Evolutionary conservation across 257 asterid species (phyloP).

Genomic region (Ophiorrhiza pumila): DNA sequence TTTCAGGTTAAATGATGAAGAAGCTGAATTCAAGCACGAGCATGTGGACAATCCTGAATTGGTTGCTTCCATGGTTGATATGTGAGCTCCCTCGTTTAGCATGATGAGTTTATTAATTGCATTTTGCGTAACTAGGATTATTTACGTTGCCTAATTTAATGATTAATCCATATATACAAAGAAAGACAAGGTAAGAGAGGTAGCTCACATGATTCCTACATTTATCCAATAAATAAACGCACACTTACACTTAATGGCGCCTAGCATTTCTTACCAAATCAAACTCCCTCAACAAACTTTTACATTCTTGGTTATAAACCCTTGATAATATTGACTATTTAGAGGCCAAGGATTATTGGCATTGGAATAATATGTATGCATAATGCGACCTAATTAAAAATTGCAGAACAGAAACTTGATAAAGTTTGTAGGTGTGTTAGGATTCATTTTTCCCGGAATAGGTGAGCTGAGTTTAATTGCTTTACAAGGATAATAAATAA

Average conservation of each 20-base stretch:
- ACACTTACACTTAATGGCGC: constrained; percentile 6
- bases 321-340: too few species aligned
- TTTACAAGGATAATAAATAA: background rate
- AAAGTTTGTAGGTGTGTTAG: background rate
- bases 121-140: constrained; percentile 14
- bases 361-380: too few species aligned
- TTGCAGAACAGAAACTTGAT: background rate
- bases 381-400: too few species aligned
- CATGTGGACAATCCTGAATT: constrained; percentile 68
- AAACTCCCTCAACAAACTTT: background rate
- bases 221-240: constrained; percentile 3
- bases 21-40: constrained; percentile 35
- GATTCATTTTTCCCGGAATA: background rate
- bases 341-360: too few species aligned
- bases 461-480: background rate
- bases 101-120: constrained; percentile 5
- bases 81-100: constrained; percentile 39
- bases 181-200: background rate
- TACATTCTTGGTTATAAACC: too few species aligned
- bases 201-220: constrained; percentile 26
- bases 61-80: constrained; percentile 60
- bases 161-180: constrained; percentile 11
- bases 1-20: constrained; percentile 44
- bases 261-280: constrained; percentile 24
- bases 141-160: constrained; percentile 16